Percentiles rank a stretch among this genome's conserved stretches.
Evolutionary conservation across 106 monocot species (phyloP).

Genomic region (Vanilla planifolia): DNA sequence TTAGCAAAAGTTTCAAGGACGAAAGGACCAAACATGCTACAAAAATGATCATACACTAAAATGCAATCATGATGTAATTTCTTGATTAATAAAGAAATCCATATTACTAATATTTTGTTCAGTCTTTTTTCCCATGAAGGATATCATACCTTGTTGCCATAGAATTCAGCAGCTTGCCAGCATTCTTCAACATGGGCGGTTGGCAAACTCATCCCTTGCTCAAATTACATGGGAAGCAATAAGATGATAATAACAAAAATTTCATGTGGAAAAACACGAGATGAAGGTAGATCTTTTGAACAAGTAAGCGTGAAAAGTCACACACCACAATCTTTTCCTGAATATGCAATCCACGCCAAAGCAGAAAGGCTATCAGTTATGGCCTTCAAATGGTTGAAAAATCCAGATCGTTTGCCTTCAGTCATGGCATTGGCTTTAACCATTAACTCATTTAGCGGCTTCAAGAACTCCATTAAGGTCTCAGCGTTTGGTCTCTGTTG

Average conservation of each 20-base stretch:
- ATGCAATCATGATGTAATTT: too few relatives aligned
- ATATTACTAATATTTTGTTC: background rate
- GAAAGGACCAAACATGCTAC: too few relatives aligned
- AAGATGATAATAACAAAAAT: too few relatives aligned
- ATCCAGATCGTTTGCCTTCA: conserved; percentile 76
- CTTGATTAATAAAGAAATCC: too few relatives aligned
- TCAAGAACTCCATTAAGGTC: conserved; percentile 60
- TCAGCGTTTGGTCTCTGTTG: conserved; percentile 74
- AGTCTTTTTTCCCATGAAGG: background rate
- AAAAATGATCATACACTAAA: too few relatives aligned
- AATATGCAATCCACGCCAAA: conserved; percentile 89
- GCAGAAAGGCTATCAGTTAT: conserved; percentile 78
- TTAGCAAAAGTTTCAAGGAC: too few relatives aligned
- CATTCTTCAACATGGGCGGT: conserved; percentile 95
- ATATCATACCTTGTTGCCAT: conserved; percentile 78
- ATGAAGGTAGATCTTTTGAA: too few relatives aligned
- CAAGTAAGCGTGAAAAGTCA: background rate
- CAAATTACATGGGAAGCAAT: too few relatives aligned
- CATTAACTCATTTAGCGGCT: conserved; percentile 84
- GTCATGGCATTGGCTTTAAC: conserved; percentile 76
- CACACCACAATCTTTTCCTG: conserved; percentile 92
- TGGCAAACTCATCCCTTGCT: conserved; percentile 94
- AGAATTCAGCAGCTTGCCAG: conserved; percentile 99
- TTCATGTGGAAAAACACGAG: too few relatives aligned
- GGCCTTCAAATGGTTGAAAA: conserved; percentile 87